Conservation (phyloP, 345 rosid genomes). For the Mangifera indica region DNA sequence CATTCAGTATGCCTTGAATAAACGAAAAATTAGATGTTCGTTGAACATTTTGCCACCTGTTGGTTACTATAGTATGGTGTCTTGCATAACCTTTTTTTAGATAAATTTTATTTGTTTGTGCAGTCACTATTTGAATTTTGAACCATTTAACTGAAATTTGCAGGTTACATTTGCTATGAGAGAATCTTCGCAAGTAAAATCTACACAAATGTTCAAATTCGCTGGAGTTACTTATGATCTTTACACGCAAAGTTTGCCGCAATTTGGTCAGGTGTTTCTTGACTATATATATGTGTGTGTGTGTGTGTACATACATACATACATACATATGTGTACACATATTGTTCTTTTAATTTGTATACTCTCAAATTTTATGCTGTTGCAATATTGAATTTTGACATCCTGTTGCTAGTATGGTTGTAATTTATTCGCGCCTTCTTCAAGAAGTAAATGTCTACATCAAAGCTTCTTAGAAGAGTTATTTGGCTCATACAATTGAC, state of each 20-base stretch:
- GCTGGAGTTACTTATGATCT: conserved; percentile 42
- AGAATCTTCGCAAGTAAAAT: conserved; percentile 20
- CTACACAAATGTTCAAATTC: conserved; percentile 32
- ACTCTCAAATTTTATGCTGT: not conserved
- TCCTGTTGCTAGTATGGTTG: not conserved
- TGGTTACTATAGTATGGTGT: not conserved
- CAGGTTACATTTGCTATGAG: conserved; percentile 39
- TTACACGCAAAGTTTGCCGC: conserved; percentile 35
- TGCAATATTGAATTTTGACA: not conserved
- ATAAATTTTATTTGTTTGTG: not conserved
- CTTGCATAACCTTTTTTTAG: not conserved
- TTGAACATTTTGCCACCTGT: not conserved
- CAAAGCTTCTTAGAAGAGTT: conserved; percentile 2
- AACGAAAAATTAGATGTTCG: not conserved
- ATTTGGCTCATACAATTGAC: not conserved
- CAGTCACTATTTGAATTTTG: conserved; percentile 2
- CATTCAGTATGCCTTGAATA: not conserved
- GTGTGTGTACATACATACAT: not conserved
- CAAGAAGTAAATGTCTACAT: not conserved
- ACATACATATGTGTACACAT: not conserved
- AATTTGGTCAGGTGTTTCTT: conserved; percentile 48
- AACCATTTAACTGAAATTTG: conserved; percentile 14
- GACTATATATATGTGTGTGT: not conserved
- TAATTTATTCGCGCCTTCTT: not conserved
- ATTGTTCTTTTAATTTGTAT: not conserved